Conservation (phyloP, 2,329 filamentous ascomycete species). For the Fusarium robinianum region DNA sequence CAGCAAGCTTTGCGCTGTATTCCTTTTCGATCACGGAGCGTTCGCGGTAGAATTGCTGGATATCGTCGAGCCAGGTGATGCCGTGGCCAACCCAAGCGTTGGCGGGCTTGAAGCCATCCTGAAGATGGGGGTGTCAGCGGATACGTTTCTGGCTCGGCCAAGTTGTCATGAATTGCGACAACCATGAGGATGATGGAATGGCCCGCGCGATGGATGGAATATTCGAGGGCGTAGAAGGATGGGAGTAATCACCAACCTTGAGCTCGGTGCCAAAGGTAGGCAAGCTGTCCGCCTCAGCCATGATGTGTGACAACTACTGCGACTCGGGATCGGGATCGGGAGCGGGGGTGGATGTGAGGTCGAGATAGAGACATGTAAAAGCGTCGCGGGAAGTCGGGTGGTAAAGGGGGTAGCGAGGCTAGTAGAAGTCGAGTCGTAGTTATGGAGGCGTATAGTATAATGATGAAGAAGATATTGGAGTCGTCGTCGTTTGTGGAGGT, state of each 20-base stretch:
- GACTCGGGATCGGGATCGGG: constrained; percentile 24
- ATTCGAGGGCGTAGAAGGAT: too few relatives aligned
- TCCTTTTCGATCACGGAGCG: constrained; percentile 94
- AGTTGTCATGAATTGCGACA: too few relatives aligned
- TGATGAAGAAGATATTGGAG: too few relatives aligned
- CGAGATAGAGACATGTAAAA: constrained; percentile 30
- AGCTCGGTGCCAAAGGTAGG: constrained; percentile 92
- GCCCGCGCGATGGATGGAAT: too few relatives aligned
- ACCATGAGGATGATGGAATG: too few relatives aligned
- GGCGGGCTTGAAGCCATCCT: constrained; percentile 97
- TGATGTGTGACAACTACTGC: constrained; percentile 45
- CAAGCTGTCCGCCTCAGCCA: constrained; percentile 81
- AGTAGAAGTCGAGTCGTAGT: not conserved
- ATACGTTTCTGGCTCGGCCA: too few relatives aligned
- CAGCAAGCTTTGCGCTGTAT: constrained; percentile 85
- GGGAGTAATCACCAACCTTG: constrained; percentile 66
- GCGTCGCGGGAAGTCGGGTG: constrained; percentile 9
- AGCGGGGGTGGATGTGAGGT: constrained; percentile 22
- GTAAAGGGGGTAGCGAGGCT: not conserved
- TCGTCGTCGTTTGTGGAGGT: not conserved
- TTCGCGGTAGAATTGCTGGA: constrained; percentile 97
- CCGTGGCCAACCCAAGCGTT: constrained; percentile 89
- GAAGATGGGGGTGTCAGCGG: constrained; percentile 11
- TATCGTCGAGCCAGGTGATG: constrained; percentile 93
- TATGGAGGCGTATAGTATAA: too few relatives aligned